These are phyloP conservation scores for Cryptococcus amylolentus DNA, from an alignment of 1,284 basidiomycete genomes.

Conservation along the genomic window DNA sequence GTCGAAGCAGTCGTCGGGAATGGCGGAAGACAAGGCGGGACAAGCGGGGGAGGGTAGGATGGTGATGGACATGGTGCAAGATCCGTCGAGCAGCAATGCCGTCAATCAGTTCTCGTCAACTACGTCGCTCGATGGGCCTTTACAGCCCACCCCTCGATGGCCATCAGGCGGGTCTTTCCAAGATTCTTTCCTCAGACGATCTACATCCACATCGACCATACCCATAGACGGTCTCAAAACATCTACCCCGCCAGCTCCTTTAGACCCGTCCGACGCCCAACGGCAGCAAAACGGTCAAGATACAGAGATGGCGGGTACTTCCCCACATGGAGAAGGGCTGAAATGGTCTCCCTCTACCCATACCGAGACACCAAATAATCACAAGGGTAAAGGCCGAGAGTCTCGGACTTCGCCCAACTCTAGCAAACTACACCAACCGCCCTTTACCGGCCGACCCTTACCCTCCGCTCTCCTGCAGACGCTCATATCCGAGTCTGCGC, in stretches of 20 bases:
- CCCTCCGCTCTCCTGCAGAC: conserved; percentile 43
- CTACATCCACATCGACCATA: conserved; percentile 29
- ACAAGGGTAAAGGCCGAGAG: conserved; percentile 34
- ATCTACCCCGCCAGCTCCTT: conserved; percentile 25
- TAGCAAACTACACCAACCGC: not conserved
- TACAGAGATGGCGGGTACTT: conserved; percentile 11
- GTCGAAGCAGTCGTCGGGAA: not conserved
- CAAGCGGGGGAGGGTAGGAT: not conserved
- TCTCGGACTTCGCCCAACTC: conserved; percentile 16
- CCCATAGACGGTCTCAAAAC: conserved; percentile 37
- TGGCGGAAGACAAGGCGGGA: not conserved
- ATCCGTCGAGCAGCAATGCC: conserved; percentile 9
- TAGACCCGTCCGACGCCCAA: not conserved
- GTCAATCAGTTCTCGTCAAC: not conserved
- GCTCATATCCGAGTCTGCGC: conserved; percentile 41
- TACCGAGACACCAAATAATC: not conserved
- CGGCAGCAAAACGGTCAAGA: conserved; percentile 13
- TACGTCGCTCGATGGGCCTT: conserved; percentile 3
- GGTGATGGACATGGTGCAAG: conserved; percentile 3
- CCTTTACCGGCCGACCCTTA: conserved; percentile 29
- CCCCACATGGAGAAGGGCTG: not conserved
- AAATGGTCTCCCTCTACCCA: not conserved
- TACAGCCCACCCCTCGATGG: conserved; percentile 27
- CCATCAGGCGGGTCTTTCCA: conserved; percentile 16
- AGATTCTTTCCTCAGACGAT: conserved; percentile 21